Evolutionary conservation across 2,329 filamentous ascomycete species (phyloP).

Genomic region (Phialocephala subalpina): DNA sequence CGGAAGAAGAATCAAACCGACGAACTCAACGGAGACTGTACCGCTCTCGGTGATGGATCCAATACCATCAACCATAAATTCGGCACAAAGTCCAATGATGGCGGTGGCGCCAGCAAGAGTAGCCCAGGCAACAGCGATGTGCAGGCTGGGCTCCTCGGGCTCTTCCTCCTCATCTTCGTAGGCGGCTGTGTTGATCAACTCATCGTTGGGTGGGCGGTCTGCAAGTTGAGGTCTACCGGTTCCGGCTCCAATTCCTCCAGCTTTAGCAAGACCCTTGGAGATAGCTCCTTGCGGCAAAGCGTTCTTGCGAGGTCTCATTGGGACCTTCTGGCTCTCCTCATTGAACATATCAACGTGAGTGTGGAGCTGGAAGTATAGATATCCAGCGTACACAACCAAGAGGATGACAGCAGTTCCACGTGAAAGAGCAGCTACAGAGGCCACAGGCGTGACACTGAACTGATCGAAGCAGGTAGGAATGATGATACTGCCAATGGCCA

Average conservation of each 20-base stretch:
- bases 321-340: conserved; percentile 79
- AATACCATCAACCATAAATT: conserved; percentile 81
- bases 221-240: conserved; percentile 37
- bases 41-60: conserved; percentile 74
- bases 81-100: conserved; percentile 77
- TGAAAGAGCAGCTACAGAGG: conserved; percentile 67
- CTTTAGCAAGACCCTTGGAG: conserved; percentile 41
- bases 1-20: conserved; percentile 80
- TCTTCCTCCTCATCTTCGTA: conserved; percentile 68
- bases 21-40: conserved; percentile 80
- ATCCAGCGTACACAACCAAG: conserved; percentile 82
- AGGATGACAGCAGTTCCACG: conserved; percentile 82
- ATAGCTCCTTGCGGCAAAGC: conserved; percentile 43
- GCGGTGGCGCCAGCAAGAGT: conserved; percentile 77
- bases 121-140: conserved; percentile 74
- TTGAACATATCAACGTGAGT: conserved; percentile 85
- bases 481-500: conserved; percentile 80
- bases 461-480: conserved; percentile 87
- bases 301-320: conserved; percentile 60
- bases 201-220: conserved; percentile 40
- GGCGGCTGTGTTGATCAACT: conserved; percentile 51
- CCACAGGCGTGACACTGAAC: conserved; percentile 50
- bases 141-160: conserved; percentile 77
- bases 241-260: conserved; percentile 42
- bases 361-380: conserved; percentile 90